Base-by-base conservation (phyloP, 1,284 basidiomycete species). In the Vanrija sp. region DNA sequence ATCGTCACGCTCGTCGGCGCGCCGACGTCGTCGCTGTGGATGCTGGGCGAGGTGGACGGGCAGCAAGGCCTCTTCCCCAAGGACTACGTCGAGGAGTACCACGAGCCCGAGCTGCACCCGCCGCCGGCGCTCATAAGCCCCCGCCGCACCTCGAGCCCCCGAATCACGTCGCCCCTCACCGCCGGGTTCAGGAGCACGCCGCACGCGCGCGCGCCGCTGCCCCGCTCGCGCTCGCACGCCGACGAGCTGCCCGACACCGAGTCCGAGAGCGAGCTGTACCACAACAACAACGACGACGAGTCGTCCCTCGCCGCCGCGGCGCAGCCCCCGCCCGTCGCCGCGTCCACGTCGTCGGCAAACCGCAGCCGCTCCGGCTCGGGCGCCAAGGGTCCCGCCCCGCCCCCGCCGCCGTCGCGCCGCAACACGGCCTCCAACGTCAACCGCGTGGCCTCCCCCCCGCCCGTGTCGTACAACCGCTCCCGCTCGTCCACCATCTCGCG, bases 11-110 rank as follows among this genome's bases (percentile, higher is more conserved):
- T 34, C 2, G 85, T 91, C 18, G 67, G 88, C 23, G 84, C 83
- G 39, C 87, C 91, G 71, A 86, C 90, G 0, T 78, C 88, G 38
- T 86, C 87, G 55, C 88, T 84, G 53, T 93, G 90, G 90, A 90
- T 87, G 85, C 83, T 90, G 77, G 89, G 89, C 14, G 84, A 88
- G 71, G 64, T 51, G 14, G 68, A 85, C 26, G 87, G 87, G 15
- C 79, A 79, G 63, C 83, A 81, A 43, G 89, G 89, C 8, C 68
- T 91, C 42, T 91, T 92, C 80, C 90, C 90, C 0, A 81, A 82
- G 3, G 81, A 83, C 1, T 87, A 89, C 71, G 85, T 84, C 4
- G 85, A 88, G 63, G 76, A 69, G n/a, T 66, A 80, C 38, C 38
- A 39, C 15, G 38, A 19, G 21, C 54, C 28, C 47, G 53, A 34